These are phyloP conservation scores for Porcisia hertigi DNA, from an alignment of 208 protist species.

Conservation along the genomic window DNA sequence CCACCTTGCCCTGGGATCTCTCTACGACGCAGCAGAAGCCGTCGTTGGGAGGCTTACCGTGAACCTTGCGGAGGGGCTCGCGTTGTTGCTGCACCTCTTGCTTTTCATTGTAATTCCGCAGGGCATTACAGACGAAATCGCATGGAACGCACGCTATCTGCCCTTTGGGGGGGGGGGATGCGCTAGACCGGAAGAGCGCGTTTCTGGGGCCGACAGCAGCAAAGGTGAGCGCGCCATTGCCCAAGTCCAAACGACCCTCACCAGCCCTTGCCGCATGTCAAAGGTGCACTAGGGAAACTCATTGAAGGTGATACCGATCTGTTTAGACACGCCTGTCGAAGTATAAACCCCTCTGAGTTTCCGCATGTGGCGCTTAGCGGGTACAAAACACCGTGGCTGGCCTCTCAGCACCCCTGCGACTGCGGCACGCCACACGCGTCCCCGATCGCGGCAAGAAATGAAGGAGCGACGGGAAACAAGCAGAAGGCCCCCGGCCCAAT, in stretches of 20 bases:
- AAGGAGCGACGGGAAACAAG: no score
- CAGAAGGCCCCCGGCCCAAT: no score
- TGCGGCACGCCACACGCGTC: no score
- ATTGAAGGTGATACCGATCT: slow-evolving; percentile 24
- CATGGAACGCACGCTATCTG: slow-evolving; percentile 28
- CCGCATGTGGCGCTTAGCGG: no score
- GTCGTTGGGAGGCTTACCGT: slow-evolving; percentile 14
- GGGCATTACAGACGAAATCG: slow-evolving; percentile 25
- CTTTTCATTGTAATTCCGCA: slow-evolving; percentile 19
- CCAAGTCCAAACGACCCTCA: slow-evolving; percentile 14
- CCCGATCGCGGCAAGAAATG: no score
- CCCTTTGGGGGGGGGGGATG: slow-evolving; percentile 17
- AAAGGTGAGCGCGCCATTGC: slow-evolving; percentile 27
- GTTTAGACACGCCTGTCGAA: not conserved
- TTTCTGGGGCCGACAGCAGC: slow-evolving; percentile 15
- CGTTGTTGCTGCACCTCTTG: slow-evolving; percentile 19
- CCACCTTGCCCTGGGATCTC: slow-evolving; percentile 15
- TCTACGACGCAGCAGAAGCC: slow-evolving; percentile 16
- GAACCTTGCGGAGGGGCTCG: slow-evolving; percentile 10
- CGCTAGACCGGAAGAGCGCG: slow-evolving; percentile 22
- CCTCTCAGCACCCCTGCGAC: no score
- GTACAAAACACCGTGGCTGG: no score
- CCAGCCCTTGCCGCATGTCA: slow-evolving; percentile 21
- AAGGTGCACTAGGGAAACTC: slow-evolving; percentile 29
- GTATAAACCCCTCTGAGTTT: not conserved